These are phyloP conservation scores for Backusella morwellensis DNA, from an alignment of 192 early-diverging fungal species.

Conservation along the genomic window DNA sequence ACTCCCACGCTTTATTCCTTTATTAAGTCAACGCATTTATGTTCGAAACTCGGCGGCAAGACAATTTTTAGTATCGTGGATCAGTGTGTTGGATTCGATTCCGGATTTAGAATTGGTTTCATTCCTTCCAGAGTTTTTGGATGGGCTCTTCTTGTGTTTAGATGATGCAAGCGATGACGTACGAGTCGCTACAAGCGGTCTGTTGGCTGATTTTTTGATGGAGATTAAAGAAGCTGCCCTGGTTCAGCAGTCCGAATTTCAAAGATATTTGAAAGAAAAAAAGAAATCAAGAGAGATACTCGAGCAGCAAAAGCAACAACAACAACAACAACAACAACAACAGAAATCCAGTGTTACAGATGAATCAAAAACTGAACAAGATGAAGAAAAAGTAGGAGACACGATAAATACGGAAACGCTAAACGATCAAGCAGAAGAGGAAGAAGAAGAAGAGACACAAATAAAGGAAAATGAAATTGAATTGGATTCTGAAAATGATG, in stretches of 20 bases:
- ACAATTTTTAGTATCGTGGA: conserved; percentile 94
- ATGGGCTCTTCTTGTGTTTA: conserved; percentile 87
- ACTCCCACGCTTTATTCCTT: conserved; percentile 89
- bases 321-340: not conserved
- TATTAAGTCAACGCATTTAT: conserved; percentile 90
- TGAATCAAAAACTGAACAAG: not conserved
- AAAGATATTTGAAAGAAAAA: not conserved
- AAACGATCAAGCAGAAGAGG: conserved; percentile 18
- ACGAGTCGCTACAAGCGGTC: conserved; percentile 71
- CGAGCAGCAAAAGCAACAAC: not conserved
- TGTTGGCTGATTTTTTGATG: conserved; percentile 86
- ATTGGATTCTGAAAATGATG: conserved; percentile 34
- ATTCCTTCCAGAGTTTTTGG: conserved; percentile 92
- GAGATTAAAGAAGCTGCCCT: conserved; percentile 77
- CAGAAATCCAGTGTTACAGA: not conserved
- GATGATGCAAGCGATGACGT: conserved; percentile 92
- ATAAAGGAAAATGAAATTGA: not conserved
- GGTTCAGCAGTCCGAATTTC: conserved; percentile 8
- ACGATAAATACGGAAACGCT: not conserved
- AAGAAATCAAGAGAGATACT: not conserved
- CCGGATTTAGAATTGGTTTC: conserved; percentile 92
- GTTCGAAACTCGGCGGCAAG: conserved; percentile 87
- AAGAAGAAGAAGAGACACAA: not conserved
- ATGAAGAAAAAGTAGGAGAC: not conserved
- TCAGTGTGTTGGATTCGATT: conserved; percentile 86